These are phyloP conservation scores for Aspergillus olivimuriae DNA, from an alignment of 495 filamentous ascomycete genomes.

Conservation along the genomic window DNA sequence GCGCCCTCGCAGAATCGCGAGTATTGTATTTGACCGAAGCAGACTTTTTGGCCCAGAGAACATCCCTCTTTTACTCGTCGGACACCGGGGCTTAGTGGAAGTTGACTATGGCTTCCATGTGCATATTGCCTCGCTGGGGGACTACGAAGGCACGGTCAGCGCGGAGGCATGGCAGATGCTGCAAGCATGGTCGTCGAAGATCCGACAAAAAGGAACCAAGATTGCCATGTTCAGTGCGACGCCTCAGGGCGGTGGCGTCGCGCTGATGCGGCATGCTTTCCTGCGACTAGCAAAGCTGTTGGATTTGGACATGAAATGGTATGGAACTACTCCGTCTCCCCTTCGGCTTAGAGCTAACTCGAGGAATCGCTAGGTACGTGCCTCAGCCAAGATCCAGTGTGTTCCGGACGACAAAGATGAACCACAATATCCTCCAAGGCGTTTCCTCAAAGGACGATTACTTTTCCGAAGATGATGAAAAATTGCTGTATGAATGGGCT, in stretches of 20 bases:
- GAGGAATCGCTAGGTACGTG: constrained; percentile 59
- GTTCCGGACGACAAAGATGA: constrained; percentile 83
- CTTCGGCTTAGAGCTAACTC: background rate
- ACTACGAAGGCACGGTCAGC: constrained; percentile 59
- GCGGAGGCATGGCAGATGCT: constrained; percentile 59
- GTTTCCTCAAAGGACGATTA: constrained; percentile 58
- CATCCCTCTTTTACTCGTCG: constrained; percentile 65
- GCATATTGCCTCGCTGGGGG: constrained; percentile 51
- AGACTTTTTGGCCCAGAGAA: constrained; percentile 74
- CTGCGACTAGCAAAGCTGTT: constrained; percentile 62
- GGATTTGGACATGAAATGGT: constrained; percentile 72
- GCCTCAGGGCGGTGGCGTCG: constrained; percentile 82
- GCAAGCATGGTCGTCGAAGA: constrained; percentile 60
- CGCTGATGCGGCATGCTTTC: constrained; percentile 82
- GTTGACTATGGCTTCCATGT: constrained; percentile 63
- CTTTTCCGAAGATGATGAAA: constrained; percentile 53
- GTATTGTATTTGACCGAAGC: background rate
- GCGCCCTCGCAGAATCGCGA: too few species aligned
- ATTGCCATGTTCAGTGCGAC: constrained; percentile 84
- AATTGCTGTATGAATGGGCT: constrained; percentile 63
- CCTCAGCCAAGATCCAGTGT: constrained; percentile 79
- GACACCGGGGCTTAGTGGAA: constrained; percentile 64
- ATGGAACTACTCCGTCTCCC: constrained; percentile 18
- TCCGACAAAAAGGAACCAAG: constrained; percentile 61
- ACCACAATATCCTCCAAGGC: constrained; percentile 90